phyloP scores from a whole-genome alignment of 1,284 basidiomycete genomes.

The Schizophyllum amplum region DNA sequence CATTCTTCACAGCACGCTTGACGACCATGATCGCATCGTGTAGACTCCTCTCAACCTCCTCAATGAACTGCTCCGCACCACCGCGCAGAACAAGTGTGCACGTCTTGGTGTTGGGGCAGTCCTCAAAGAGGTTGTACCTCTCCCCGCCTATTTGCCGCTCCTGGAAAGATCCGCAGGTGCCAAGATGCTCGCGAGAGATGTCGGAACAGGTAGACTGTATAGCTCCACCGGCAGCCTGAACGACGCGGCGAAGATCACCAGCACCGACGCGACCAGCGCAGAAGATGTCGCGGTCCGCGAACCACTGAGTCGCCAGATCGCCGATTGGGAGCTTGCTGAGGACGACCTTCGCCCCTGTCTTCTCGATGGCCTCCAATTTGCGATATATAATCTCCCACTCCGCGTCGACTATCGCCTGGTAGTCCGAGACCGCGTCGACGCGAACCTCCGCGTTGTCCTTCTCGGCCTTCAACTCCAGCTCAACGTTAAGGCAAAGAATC shows the following conservation, averaged over 20 bases:
- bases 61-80: conserved; percentile 98
- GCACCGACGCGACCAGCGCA: conserved; percentile 94
- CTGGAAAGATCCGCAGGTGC: conserved; percentile 87
- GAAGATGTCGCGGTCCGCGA: conserved; percentile 98
- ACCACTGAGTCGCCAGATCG: conserved; percentile 98
- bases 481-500: conserved; percentile 93
- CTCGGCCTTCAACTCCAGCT: conserved; percentile 98
- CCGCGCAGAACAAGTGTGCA: conserved; percentile 95
- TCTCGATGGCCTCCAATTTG: conserved; percentile 94
- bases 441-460: conserved; percentile 99
- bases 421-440: conserved; percentile 93
- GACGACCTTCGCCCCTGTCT: conserved; percentile 96
- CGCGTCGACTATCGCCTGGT: conserved; percentile 98
- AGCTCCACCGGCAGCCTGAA: conserved; percentile 92
- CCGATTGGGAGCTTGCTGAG: conserved; percentile 98
- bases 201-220: conserved; percentile 96
- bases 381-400: conserved; percentile 99
- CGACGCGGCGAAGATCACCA: conserved; percentile 89
- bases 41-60: conserved; percentile 94
- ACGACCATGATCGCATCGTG: conserved; percentile 99
- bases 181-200: conserved; percentile 85
- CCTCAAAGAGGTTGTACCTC: conserved; percentile 94
- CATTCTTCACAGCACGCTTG: conserved; percentile 93
- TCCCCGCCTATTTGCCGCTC: conserved; percentile 97
- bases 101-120: conserved; percentile 93